Percentiles rank a stretch among this genome's conserved stretches.
These are phyloP conservation scores for Pinus taeda DNA, from an alignment of 75 land plant species.

Conservation along the genomic window DNA sequence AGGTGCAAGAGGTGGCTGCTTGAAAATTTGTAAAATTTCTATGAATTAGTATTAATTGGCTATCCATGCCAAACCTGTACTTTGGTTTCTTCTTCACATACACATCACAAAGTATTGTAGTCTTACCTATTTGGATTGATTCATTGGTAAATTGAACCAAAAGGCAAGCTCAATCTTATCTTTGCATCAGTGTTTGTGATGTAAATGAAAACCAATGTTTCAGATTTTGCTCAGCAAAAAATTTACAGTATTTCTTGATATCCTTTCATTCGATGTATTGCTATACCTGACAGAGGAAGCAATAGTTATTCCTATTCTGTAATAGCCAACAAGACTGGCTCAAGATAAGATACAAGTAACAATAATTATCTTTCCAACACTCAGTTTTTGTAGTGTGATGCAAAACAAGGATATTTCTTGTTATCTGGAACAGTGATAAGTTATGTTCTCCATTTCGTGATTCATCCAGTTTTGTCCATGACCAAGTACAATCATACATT, in stretches of 20 bases:
- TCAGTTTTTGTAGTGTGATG: too few relatives aligned
- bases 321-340: too few relatives aligned
- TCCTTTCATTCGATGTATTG: neutral
- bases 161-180: neutral
- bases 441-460: too few relatives aligned
- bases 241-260: neutral
- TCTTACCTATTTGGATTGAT: neutral
- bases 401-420: too few relatives aligned
- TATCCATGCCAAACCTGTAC: neutral
- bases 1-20: conserved; percentile 71
- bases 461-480: too few relatives aligned
- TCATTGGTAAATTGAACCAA: neutral
- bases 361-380: too few relatives aligned
- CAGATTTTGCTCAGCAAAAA: neutral
- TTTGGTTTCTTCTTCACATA: neutral
- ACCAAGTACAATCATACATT: too few relatives aligned
- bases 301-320: neutral
- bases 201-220: neutral
- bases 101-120: neutral
- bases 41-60: neutral
- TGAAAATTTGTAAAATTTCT: conserved; percentile 21
- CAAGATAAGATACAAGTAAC: too few relatives aligned
- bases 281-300: neutral
- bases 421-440: too few relatives aligned
- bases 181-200: neutral